A percentile compares a stretch with the other conserved stretches of the same genome.
phyloP scores from a whole-genome alignment of 805 yeast genomes.

The Ogataea ganodermae region DNA sequence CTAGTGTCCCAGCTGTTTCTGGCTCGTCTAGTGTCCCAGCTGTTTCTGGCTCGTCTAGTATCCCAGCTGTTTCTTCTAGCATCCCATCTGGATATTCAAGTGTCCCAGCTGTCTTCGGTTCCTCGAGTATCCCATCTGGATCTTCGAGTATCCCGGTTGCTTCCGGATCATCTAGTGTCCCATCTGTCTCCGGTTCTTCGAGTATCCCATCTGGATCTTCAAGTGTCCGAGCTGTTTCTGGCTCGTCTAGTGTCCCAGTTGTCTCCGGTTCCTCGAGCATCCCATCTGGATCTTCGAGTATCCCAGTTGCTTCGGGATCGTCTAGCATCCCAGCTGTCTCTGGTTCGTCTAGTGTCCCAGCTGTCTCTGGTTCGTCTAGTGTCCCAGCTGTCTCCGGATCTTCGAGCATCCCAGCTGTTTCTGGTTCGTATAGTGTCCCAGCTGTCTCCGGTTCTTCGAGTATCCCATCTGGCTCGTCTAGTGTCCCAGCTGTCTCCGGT shows the following conservation, averaged over 20 bases:
- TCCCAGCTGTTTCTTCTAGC: not conserved
- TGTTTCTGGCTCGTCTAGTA: too few species aligned
- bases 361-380: not conserved
- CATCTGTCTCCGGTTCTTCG: not conserved
- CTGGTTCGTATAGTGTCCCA: not conserved
- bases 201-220: too few species aligned
- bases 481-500: not conserved
- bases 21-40: too few species aligned
- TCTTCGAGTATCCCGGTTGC: not conserved
- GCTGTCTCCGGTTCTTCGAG: not conserved
- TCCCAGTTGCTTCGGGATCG: not conserved
- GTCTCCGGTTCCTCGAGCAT: not conserved
- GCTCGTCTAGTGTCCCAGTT: not conserved
- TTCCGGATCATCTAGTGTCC: not conserved
- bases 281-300: not conserved
- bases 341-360: not conserved
- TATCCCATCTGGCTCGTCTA: not conserved
- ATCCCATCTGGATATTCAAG: not conserved
- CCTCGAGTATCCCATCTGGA: not conserved
- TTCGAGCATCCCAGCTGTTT: not conserved
- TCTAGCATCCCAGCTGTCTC: not conserved
- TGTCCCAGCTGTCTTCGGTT: not conserved
- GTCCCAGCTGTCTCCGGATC: not conserved
- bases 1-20: too few species aligned
- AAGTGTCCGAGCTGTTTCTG: not conserved